Percentiles rank a stretch among this genome's conserved stretches.
phyloP scores from a whole-genome alignment of 2,329 filamentous ascomycete species.

The Aspergillus glaucus region DNA sequence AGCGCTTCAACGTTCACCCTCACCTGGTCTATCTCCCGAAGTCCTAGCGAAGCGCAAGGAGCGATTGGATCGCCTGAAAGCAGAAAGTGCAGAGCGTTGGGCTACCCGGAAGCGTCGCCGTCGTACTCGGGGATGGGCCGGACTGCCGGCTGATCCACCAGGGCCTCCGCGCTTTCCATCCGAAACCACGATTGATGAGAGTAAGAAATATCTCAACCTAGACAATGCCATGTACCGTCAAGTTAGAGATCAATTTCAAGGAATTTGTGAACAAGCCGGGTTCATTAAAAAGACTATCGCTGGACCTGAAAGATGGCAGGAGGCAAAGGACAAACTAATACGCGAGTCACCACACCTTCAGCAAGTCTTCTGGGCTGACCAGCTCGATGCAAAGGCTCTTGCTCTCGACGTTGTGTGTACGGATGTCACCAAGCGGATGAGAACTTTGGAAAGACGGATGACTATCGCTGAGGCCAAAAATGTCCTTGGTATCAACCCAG shows the following conservation, averaged over 20 bases:
- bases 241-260: conserved; percentile 61
- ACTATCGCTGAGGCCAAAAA: conserved; percentile 70
- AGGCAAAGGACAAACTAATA: conserved; percentile 61
- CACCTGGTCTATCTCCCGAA: conserved; percentile 39
- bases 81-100: conserved; percentile 58
- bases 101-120: conserved; percentile 60
- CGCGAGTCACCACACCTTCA: conserved; percentile 59
- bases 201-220: conserved; percentile 62
- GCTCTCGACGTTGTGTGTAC: conserved; percentile 74
- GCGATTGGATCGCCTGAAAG: conserved; percentile 49
- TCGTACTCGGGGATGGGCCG: conserved; percentile 61
- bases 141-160: conserved; percentile 60
- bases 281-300: conserved; percentile 72
- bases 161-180: conserved; percentile 70
- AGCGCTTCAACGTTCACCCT: conserved; percentile 12
- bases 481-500: conserved; percentile 60
- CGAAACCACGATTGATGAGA: conserved; percentile 74
- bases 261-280: conserved; percentile 60
- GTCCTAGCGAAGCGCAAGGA: conserved; percentile 49
- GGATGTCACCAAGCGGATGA: conserved; percentile 75
- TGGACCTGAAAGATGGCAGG: conserved; percentile 67
- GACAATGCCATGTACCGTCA: conserved; percentile 58
- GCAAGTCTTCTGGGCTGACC: conserved; percentile 53
- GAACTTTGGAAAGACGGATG: conserved; percentile 59
- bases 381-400: conserved; percentile 57